These are phyloP conservation scores for Blastobotrys peoriensis DNA, from an alignment of 805 yeast species.

Conservation along the genomic window DNA sequence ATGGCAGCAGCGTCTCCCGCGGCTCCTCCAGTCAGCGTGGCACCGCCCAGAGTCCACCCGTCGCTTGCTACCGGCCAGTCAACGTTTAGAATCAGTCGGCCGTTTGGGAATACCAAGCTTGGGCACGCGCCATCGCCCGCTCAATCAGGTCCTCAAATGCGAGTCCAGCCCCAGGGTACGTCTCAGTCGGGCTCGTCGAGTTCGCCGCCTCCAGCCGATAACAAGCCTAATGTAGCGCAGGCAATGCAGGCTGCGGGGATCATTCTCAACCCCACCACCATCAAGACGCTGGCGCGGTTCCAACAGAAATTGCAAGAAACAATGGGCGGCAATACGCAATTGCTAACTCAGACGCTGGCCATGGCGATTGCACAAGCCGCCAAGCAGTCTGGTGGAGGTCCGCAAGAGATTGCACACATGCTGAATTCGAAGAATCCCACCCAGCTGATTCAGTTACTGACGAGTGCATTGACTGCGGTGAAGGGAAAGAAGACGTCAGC, in stretches of 20 bases:
- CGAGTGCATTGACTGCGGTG: constrained; percentile 18
- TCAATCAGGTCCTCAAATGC: constrained; percentile 15
- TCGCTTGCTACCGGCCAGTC: constrained; percentile 26
- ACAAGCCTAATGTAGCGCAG: constrained; percentile 5
- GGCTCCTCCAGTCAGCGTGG: too few relatives aligned
- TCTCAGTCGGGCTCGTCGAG: neutral
- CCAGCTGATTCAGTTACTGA: constrained; percentile 20
- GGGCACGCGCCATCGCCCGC: constrained; percentile 1
- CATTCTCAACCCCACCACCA: constrained; percentile 49
- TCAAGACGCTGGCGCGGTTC: constrained; percentile 70
- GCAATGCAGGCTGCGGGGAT: constrained; percentile 16
- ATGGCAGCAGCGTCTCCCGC: too few relatives aligned
- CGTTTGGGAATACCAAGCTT: neutral
- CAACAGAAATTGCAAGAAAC: constrained; percentile 85
- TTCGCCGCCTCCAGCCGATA: neutral
- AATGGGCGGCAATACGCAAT: constrained; percentile 73
- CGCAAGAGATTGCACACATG: constrained; percentile 20
- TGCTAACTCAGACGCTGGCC: constrained; percentile 85
- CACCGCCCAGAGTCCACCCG: constrained; percentile 13
- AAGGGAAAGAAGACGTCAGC: constrained; percentile 9
- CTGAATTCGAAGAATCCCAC: constrained; percentile 22
- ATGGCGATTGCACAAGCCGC: constrained; percentile 91
- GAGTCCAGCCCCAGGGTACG: constrained; percentile 13
- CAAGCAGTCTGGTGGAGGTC: constrained; percentile 43
- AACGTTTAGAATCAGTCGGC: constrained; percentile 12